These are phyloP conservation scores for Ceratocystis cubensis DNA, from an alignment of 2,329 filamentous ascomycete genomes.

Conservation along the genomic window DNA sequence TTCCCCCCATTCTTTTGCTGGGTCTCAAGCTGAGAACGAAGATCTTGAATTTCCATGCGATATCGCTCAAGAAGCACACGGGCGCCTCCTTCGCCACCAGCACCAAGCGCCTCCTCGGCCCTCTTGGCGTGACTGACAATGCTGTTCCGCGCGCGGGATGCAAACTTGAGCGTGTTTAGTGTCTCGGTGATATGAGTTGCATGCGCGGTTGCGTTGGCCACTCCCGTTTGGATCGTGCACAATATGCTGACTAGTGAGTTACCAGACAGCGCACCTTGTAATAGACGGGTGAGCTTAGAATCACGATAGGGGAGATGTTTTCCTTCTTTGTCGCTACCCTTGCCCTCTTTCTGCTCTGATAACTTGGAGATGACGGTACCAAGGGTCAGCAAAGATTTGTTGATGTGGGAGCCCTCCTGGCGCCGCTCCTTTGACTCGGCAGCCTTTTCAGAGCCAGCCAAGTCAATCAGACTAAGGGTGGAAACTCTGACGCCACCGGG, in stretches of 20 bases:
- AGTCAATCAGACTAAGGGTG: constrained; percentile 86
- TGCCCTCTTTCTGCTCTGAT: constrained; percentile 68
- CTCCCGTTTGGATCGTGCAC: constrained; percentile 87
- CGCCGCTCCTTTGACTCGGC: constrained; percentile 90
- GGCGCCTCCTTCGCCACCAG: constrained; percentile 71
- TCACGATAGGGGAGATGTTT: constrained; percentile 95
- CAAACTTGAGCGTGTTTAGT: constrained; percentile 92
- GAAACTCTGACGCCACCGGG: constrained; percentile 92
- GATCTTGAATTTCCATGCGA: constrained; percentile 76
- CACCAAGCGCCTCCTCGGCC: constrained; percentile 75
- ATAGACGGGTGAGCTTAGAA: constrained; percentile 85
- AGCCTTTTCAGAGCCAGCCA: constrained; percentile 91
- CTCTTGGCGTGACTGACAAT: constrained; percentile 95
- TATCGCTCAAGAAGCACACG: constrained; percentile 85
- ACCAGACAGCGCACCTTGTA: constrained; percentile 85
- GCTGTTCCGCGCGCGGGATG: constrained; percentile 91
- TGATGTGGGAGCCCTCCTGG: constrained; percentile 93
- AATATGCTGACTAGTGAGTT: constrained; percentile 94
- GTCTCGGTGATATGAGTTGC: constrained; percentile 76
- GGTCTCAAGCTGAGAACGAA: constrained; percentile 68
- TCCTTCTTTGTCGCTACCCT: constrained; percentile 62
- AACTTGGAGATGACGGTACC: constrained; percentile 89
- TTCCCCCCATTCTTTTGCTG: constrained; percentile 58
- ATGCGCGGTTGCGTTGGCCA: constrained; percentile 56
- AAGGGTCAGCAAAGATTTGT: constrained; percentile 89